Conservation (phyloP, 2,329 filamentous ascomycete species). For the Chaetomium globosum region DNA sequence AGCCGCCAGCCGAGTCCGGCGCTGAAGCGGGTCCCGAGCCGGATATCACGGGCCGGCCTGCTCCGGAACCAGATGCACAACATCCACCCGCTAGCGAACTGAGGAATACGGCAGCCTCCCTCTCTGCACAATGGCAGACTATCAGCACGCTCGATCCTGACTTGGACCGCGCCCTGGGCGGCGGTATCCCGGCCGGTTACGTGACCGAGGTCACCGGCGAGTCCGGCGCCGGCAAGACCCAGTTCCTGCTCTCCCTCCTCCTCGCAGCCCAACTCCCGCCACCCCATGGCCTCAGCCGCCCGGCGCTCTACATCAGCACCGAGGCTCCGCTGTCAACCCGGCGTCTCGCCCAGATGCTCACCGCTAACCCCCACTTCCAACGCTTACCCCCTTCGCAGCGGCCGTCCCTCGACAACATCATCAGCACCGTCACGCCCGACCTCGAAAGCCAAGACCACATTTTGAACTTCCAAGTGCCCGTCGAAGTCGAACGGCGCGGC, state of each 20-base stretch:
- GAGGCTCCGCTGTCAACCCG: conserved; percentile 82
- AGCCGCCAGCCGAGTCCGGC: conserved; percentile 12
- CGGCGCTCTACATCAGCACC: conserved; percentile 92
- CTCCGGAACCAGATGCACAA: conserved; percentile 3
- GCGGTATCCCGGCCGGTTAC: conserved; percentile 78
- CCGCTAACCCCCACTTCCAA: conserved; percentile 63
- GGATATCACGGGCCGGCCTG: not conserved
- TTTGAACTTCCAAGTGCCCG: conserved; percentile 85
- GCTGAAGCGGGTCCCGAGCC: conserved; percentile 31
- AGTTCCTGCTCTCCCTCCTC: conserved; percentile 83
- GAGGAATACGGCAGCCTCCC: conserved; percentile 44
- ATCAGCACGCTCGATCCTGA: conserved; percentile 80
- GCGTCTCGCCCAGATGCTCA: conserved; percentile 78
- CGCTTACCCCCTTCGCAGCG: conserved; percentile 38
- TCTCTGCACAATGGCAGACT: conserved; percentile 51
- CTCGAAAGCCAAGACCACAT: conserved; percentile 96
- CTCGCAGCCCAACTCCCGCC: conserved; percentile 80
- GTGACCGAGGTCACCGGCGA: conserved; percentile 91
- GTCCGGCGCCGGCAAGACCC: conserved; percentile 92
- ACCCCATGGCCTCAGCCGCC: conserved; percentile 68
- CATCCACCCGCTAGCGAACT: conserved; percentile 26
- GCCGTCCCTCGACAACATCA: conserved; percentile 73
- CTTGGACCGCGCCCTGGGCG: conserved; percentile 70
- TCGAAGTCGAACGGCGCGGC: conserved; percentile 73
- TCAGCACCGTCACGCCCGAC: conserved; percentile 82